Evolutionary conservation across 305 asterid species (phyloP).

Genomic region (Euphrasia arctica): DNA sequence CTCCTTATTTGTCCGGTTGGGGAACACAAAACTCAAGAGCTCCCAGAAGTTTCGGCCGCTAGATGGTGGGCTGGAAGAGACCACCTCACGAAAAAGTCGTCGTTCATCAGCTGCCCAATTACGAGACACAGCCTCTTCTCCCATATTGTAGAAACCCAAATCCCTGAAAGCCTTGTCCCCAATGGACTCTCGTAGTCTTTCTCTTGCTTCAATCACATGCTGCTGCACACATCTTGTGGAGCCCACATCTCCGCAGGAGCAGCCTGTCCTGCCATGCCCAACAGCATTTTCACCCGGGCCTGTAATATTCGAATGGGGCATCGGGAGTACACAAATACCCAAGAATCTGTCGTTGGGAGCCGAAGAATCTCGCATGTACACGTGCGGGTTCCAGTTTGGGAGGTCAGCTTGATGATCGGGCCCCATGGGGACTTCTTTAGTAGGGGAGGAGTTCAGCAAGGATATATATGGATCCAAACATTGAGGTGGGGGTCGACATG

Average conservation of each 20-base stretch:
- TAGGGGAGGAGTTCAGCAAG: conserved; percentile 39
- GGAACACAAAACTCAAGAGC: conserved; percentile 44
- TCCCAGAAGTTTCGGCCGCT: conserved; percentile 61
- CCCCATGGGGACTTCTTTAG: conserved; percentile 62
- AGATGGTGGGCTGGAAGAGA: conserved; percentile 52
- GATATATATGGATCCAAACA: conserved; percentile 39
- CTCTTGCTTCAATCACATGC: conserved; percentile 70
- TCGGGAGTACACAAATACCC: conserved; percentile 42
- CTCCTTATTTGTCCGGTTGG: conserved; percentile 54
- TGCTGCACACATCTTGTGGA: conserved; percentile 67
- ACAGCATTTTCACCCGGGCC: conserved; percentile 25
- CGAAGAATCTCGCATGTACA: conserved; percentile 21
- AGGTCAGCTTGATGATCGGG: conserved; percentile 61
- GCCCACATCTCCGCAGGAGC: conserved; percentile 57
- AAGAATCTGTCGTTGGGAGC: conserved; percentile 17
- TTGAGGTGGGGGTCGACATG: conserved; percentile 34
- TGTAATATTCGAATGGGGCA: conserved; percentile 28
- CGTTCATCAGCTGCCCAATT: conserved; percentile 63
- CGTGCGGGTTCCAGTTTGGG: conserved; percentile 46
- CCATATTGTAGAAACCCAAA: conserved; percentile 68
- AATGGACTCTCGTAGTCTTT: conserved; percentile 38
- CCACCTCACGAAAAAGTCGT: conserved; percentile 46
- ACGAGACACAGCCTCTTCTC: conserved; percentile 51
- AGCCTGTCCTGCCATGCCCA: conserved; percentile 47
- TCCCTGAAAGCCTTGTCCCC: conserved; percentile 47